Percentiles rank a stretch among this genome's conserved stretches.
phyloP scores from a whole-genome alignment of 805 yeast species.

The Grigorovia yakushimaensis region DNA sequence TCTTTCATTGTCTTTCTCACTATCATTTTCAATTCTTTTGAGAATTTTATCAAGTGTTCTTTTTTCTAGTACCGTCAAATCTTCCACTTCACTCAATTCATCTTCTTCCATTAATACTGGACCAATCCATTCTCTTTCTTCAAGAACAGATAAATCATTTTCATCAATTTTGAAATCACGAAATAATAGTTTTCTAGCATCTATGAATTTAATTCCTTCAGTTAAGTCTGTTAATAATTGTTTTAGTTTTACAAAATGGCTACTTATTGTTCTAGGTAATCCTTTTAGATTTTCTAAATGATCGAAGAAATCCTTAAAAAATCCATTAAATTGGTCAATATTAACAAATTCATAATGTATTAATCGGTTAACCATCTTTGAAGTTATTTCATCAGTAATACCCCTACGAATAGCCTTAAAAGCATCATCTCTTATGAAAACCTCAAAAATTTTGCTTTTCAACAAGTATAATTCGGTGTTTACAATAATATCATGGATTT shows the following conservation, averaged over 20 bases:
- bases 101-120: constrained; percentile 21
- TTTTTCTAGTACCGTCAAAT: constrained; percentile 3
- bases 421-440: constrained; percentile 19
- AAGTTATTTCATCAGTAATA: constrained; percentile 8
- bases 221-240: constrained; percentile 5
- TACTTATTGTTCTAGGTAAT: constrained; percentile 10
- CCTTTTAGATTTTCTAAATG: constrained; percentile 6
- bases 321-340: constrained; percentile 5
- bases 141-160: constrained; percentile 6
- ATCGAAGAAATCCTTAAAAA: constrained; percentile 10
- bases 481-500: constrained; percentile 2
- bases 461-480: constrained; percentile 23
- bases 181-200: constrained; percentile 8
- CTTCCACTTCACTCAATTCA: constrained; percentile 27
- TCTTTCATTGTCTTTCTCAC: neutral
- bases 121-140: constrained; percentile 25
- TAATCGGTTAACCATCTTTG: constrained; percentile 14
- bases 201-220: constrained; percentile 5
- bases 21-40: neutral
- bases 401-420: constrained; percentile 20
- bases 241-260: constrained; percentile 10
- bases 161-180: constrained; percentile 26
- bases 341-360: constrained; percentile 5
- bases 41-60: neutral
- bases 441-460: constrained; percentile 12